A percentile compares a stretch with the other conserved stretches of the same genome.
Evolutionary conservation across 164 flowering plant species (phyloP).

Genomic region (Sextonia rubra): DNA sequence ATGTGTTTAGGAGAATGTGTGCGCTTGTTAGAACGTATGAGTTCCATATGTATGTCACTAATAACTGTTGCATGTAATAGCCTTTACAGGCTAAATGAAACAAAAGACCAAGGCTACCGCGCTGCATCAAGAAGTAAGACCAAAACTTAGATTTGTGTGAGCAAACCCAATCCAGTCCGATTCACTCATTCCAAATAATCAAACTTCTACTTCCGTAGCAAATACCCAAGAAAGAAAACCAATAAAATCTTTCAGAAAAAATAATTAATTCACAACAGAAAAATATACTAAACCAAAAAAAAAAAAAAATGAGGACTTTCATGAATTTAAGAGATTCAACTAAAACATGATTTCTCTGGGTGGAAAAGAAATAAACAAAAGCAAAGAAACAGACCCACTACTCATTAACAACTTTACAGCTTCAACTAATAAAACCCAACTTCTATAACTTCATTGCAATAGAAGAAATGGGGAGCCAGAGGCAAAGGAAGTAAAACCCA

Average conservation of each 20-base stretch:
- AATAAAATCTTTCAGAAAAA: no score
- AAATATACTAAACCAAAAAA: neutral
- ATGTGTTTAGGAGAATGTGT: neutral
- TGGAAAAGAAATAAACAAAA: neutral
- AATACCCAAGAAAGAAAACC: no score
- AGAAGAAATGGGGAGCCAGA: neutral
- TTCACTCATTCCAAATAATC: no score
- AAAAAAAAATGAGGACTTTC: neutral
- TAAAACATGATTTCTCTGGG: neutral
- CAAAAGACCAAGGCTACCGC: neutral
- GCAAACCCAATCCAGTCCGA: no score
- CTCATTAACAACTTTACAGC: neutral
- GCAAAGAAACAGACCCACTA: neutral
- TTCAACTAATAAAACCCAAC: constrained; percentile 1
- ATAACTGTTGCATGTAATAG: no score
- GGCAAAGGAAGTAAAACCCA: neutral
- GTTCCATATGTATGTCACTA: no score
- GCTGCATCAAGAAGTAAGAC: neutral
- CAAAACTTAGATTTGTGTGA: neutral
- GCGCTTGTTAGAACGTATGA: neutral
- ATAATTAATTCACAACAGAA: neutral
- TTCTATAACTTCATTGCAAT: constrained; percentile 1
- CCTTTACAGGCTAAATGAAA: neutral
- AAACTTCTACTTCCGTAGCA: no score
- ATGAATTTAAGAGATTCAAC: neutral